phyloP scores from a whole-genome alignment of 1,284 basidiomycete species.

The Hymenochaete sp. region DNA sequence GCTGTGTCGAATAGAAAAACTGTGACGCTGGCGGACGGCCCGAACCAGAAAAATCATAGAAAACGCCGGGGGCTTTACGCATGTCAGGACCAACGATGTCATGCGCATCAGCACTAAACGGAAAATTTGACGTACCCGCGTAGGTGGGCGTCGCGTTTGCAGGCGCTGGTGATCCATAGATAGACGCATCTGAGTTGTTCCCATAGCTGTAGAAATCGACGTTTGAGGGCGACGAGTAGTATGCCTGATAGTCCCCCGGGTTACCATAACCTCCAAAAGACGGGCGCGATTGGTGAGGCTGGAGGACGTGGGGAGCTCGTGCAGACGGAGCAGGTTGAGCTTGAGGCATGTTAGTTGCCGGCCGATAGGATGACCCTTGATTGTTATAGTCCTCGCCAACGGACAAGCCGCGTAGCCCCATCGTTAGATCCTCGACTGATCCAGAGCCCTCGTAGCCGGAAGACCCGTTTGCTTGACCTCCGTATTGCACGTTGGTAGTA shows the following conservation, averaged over 20 bases:
- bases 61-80: slow-evolving; percentile 44
- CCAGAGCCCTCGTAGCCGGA: slow-evolving; percentile 36
- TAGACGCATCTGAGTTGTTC: slow-evolving; percentile 38
- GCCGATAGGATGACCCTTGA: slow-evolving; percentile 25
- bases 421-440: slow-evolving; percentile 43
- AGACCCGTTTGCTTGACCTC: slow-evolving; percentile 26
- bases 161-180: slow-evolving; percentile 39
- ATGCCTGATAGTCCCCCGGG: slow-evolving; percentile 47
- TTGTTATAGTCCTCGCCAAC: slow-evolving; percentile 51
- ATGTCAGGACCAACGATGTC: slow-evolving; percentile 37
- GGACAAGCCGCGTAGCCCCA: slow-evolving; percentile 55
- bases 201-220: slow-evolving; percentile 46
- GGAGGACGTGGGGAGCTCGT: slow-evolving; percentile 12
- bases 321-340: slow-evolving; percentile 26
- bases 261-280: slow-evolving; percentile 41
- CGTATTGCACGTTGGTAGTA: slow-evolving; percentile 26
- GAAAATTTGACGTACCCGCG: slow-evolving; percentile 36
- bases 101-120: no score
- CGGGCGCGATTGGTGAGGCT: slow-evolving; percentile 31
- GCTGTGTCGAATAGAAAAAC: slow-evolving; percentile 52
- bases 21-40: slow-evolving; percentile 44
- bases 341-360: slow-evolving; percentile 18
- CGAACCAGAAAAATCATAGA: slow-evolving; percentile 50
- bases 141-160: slow-evolving; percentile 36
- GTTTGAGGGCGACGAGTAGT: slow-evolving; percentile 37